phyloP scores from a whole-genome alignment of 176 grass and related monocot species.

The Oryza meridionalis region DNA sequence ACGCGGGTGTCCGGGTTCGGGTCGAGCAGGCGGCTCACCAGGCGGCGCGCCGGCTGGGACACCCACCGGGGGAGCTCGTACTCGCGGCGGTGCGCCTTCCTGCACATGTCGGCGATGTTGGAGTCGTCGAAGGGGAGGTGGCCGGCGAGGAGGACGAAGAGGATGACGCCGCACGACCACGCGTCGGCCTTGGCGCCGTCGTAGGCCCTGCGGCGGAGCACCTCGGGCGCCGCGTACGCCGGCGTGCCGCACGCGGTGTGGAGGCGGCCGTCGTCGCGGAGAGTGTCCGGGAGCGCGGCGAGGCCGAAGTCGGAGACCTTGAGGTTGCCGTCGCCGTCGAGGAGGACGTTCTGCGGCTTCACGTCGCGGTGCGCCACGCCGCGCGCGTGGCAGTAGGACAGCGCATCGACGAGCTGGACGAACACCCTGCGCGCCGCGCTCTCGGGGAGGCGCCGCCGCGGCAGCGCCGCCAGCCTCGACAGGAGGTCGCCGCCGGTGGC shows the following conservation, averaged over 20 bases:
- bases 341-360: slow-evolving; percentile 85
- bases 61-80: slow-evolving; percentile 68
- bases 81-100: slow-evolving; percentile 56
- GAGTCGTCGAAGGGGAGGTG: slow-evolving; percentile 75
- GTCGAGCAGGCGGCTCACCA: slow-evolving; percentile 72
- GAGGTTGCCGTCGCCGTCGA: slow-evolving; percentile 50
- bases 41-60: slow-evolving; percentile 46
- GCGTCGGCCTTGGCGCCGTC: slow-evolving; percentile 86
- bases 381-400: slow-evolving; percentile 68
- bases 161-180: slow-evolving; percentile 87
- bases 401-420: slow-evolving; percentile 65
- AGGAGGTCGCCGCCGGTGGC: slow-evolving; percentile 64
- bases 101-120: slow-evolving; percentile 69
- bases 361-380: slow-evolving; percentile 80
- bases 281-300: slow-evolving; percentile 55
- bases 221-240: slow-evolving; percentile 75
- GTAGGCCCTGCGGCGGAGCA: slow-evolving; percentile 62
- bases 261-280: slow-evolving; percentile 49
- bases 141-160: slow-evolving; percentile 78
- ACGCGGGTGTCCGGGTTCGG: slow-evolving; percentile 70
- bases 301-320: slow-evolving; percentile 88
- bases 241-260: slow-evolving; percentile 77
- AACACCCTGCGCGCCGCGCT: slow-evolving; percentile 54
- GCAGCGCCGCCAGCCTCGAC: slow-evolving; percentile 44
- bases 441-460: slow-evolving; percentile 51